Percentiles rank a stretch among this genome's conserved stretches.
Evolutionary conservation across 805 yeast species (phyloP).

Genomic region (Candida arabinofermentans): DNA sequence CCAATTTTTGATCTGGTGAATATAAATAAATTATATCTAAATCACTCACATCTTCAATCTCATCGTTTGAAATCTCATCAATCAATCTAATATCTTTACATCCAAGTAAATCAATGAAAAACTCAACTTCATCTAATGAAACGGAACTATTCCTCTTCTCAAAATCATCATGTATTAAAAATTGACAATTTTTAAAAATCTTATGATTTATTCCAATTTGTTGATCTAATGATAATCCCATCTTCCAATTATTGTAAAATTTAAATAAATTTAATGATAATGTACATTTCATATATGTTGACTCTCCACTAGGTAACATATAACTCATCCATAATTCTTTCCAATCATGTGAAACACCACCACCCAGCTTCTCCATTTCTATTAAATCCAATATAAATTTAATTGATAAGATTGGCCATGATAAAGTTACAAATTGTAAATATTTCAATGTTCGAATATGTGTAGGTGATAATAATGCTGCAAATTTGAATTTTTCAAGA

Average conservation of each 20-base stretch:
- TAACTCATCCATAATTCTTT: conserved; percentile 47
- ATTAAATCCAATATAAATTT: conserved; percentile 51
- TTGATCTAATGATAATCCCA: conserved; percentile 27
- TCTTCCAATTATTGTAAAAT: conserved; percentile 37
- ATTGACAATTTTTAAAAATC: conserved; percentile 30
- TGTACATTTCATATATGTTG: conserved; percentile 33
- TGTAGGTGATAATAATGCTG: conserved; percentile 58
- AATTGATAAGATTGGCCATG: conserved; percentile 80
- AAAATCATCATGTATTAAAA: conserved; percentile 32
- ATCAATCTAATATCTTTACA: conserved; percentile 5
- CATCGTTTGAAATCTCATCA: neutral
- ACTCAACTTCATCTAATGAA: conserved; percentile 5
- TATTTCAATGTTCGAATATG: conserved; percentile 69
- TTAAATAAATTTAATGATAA: conserved; percentile 44
- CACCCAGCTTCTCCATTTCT: conserved; percentile 1
- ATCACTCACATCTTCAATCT: neutral
- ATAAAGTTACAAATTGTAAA: conserved; percentile 69
- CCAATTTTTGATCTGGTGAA: conserved; percentile 8
- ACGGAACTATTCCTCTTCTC: conserved; percentile 14
- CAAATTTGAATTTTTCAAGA: conserved; percentile 41
- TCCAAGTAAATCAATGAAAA: conserved; percentile 11
- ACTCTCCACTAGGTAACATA: conserved; percentile 70
- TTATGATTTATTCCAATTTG: conserved; percentile 41
- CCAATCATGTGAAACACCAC: neutral
- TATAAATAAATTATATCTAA: conserved; percentile 3